Percentiles rank a stretch among this genome's conserved stretches.
Evolutionary conservation across 1,284 basidiomycete species (phyloP).

Genomic region (Vanrija pseudolonga): DNA sequence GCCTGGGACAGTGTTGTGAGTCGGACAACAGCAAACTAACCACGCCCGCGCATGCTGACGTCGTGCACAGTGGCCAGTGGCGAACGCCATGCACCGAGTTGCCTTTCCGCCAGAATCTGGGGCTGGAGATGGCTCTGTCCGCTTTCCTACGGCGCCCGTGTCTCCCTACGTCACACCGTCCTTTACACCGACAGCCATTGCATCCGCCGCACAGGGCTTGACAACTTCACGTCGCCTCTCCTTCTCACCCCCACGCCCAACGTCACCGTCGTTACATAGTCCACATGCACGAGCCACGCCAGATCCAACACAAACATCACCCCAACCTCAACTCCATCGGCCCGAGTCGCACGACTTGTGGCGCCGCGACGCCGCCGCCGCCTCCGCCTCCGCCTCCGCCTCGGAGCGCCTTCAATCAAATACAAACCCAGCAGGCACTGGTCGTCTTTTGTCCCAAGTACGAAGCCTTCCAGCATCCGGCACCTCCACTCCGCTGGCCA

Average conservation of each 20-base stretch:
- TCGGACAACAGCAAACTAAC: background rate
- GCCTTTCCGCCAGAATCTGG: slow-evolving; percentile 5
- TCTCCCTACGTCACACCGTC: slow-evolving; percentile 43
- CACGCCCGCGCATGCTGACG: background rate
- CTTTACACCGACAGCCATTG: slow-evolving; percentile 34
- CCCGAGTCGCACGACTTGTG: no score
- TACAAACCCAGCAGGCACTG: no score
- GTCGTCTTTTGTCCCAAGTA: no score
- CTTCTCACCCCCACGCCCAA: slow-evolving; percentile 2
- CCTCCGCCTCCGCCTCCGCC: no score
- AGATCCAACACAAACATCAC: no score
- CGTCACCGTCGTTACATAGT: background rate
- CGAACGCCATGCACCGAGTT: slow-evolving; percentile 21
- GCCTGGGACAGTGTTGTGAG: slow-evolving; percentile 48
- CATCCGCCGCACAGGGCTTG: slow-evolving; percentile 21
- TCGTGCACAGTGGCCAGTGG: slow-evolving; percentile 38
- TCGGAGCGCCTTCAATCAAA: no score
- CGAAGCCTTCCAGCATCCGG: no score
- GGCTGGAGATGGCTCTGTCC: slow-evolving; percentile 21
- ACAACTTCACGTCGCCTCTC: slow-evolving; percentile 1
- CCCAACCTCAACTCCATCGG: no score
- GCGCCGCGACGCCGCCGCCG: no score
- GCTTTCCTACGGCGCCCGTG: slow-evolving; percentile 38
- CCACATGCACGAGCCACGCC: no score
- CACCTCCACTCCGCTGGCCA: no score